A percentile compares a stretch with the other conserved stretches of the same genome.
Conservation (phyloP, 2,329 filamentous ascomycete genomes). For the Decorospora gaudefroyi region DNA sequence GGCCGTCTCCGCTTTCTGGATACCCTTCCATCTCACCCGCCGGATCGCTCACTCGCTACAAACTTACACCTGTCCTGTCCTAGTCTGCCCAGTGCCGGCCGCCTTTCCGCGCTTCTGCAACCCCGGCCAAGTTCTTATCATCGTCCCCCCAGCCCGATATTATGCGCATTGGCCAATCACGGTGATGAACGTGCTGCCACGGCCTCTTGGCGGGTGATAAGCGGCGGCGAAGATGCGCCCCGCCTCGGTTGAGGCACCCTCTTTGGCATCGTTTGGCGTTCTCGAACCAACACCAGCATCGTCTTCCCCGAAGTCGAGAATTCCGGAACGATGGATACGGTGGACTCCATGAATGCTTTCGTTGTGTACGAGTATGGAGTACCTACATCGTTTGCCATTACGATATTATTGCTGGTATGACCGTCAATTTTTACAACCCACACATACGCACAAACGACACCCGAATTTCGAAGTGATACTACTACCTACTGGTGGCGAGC, state of each 20-base stretch:
- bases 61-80: conserved; percentile 21
- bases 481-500: too few species aligned
- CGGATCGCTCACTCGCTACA: conserved; percentile 30
- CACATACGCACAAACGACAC: too few species aligned
- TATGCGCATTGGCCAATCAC: conserved; percentile 22
- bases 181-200: conserved; percentile 18
- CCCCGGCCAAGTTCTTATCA: conserved; percentile 40
- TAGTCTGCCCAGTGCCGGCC: conserved; percentile 19
- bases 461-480: too few species aligned
- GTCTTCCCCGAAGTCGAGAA: conserved; percentile 29
- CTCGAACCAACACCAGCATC: conserved; percentile 36
- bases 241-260: conserved; percentile 43
- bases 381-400: too few species aligned
- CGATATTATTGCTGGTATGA: too few species aligned
- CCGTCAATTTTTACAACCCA: too few species aligned
- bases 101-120: conserved; percentile 29
- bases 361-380: too few species aligned
- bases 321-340: conserved; percentile 8
- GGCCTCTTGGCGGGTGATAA: conserved; percentile 36
- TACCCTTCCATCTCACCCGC: conserved; percentile 17
- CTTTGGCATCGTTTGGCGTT: conserved; percentile 38
- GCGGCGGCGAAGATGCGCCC: conserved; percentile 43
- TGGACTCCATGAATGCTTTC: too few species aligned
- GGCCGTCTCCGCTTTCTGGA: conserved; percentile 39
- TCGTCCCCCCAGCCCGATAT: conserved; percentile 36